These are phyloP conservation scores for Kodamaea fukazawae DNA, from an alignment of 805 yeast species.

Conservation along the genomic window DNA sequence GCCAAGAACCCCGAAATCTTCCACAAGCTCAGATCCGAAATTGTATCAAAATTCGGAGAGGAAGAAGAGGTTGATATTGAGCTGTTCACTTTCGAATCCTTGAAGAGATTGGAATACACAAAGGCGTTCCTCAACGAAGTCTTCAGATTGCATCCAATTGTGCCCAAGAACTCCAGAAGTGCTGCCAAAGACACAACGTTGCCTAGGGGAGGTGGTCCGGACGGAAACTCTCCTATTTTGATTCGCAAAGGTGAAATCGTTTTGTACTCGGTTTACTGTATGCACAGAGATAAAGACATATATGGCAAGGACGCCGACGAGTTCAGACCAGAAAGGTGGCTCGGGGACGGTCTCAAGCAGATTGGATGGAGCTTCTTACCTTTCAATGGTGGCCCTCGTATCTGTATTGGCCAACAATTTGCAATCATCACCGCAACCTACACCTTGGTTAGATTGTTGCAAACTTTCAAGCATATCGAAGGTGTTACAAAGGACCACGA, in stretches of 20 bases:
- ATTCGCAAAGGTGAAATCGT: slow-evolving; percentile 23
- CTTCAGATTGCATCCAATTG: slow-evolving; percentile 51
- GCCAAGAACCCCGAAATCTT: slow-evolving; percentile 41
- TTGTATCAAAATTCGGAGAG: slow-evolving; percentile 30
- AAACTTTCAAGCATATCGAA: slow-evolving; percentile 23
- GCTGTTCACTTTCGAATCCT: slow-evolving; percentile 43
- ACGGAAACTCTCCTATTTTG: slow-evolving; percentile 20
- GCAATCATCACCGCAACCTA: slow-evolving; percentile 39
- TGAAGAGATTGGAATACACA: slow-evolving; percentile 47
- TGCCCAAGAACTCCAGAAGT: slow-evolving; percentile 47
- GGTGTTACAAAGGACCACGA: slow-evolving; percentile 9
- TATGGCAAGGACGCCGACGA: slow-evolving; percentile 35
- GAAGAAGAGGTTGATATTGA: slow-evolving; percentile 33
- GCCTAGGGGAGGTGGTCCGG: slow-evolving; percentile 50
- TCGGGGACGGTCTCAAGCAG: slow-evolving; percentile 20
- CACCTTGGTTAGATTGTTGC: slow-evolving; percentile 26
- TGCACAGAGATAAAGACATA: slow-evolving; percentile 17
- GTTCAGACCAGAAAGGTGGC: slow-evolving; percentile 42
- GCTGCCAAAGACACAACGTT: slow-evolving; percentile 46
- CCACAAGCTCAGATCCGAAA: slow-evolving; percentile 35
- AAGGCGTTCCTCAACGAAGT: slow-evolving; percentile 48
- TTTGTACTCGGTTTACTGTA: slow-evolving; percentile 18
- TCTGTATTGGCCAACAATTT: slow-evolving; percentile 39
- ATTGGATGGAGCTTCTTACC: slow-evolving; percentile 38
- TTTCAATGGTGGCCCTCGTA: slow-evolving; percentile 39